These are phyloP conservation scores for Calonectria leucothoes DNA, from an alignment of 2,329 filamentous ascomycete genomes.

Conservation along the genomic window DNA sequence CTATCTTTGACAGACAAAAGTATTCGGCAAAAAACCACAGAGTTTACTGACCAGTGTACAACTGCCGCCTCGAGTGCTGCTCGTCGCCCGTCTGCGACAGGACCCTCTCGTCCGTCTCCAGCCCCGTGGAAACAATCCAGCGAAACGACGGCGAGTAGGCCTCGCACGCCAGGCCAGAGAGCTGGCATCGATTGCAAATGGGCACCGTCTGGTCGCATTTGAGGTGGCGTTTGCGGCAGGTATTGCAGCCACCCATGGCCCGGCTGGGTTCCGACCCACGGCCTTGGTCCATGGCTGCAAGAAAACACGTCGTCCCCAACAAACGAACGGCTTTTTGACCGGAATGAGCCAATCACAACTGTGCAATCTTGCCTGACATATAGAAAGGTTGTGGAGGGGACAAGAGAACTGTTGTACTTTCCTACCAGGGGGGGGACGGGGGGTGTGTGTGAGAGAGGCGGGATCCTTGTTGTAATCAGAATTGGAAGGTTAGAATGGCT, in stretches of 20 bases:
- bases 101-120: slow-evolving; percentile 27
- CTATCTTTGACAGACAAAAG: background rate
- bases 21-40: background rate
- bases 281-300: background rate
- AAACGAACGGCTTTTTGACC: no score
- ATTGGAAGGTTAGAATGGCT: slow-evolving; percentile 7
- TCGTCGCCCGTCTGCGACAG: slow-evolving; percentile 23
- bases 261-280: background rate
- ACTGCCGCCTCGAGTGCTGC: slow-evolving; percentile 33
- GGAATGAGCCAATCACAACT: background rate
- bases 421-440: background rate
- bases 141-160: slow-evolving; percentile 33
- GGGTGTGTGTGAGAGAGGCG: no score
- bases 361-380: background rate
- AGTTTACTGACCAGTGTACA: slow-evolving; percentile 28
- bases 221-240: slow-evolving; percentile 37
- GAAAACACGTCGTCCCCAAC: no score
- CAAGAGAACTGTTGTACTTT: background rate
- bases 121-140: slow-evolving; percentile 33
- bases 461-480: slow-evolving; percentile 7
- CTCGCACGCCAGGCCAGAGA: slow-evolving; percentile 31
- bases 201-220: slow-evolving; percentile 35
- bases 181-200: slow-evolving; percentile 29
- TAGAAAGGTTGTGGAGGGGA: background rate
- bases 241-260: slow-evolving; percentile 34